A percentile compares a stretch with the other conserved stretches of the same genome.
These are phyloP conservation scores for Adansonia madagascariensis DNA, from an alignment of 441 rosid genomes.

Conservation along the genomic window DNA sequence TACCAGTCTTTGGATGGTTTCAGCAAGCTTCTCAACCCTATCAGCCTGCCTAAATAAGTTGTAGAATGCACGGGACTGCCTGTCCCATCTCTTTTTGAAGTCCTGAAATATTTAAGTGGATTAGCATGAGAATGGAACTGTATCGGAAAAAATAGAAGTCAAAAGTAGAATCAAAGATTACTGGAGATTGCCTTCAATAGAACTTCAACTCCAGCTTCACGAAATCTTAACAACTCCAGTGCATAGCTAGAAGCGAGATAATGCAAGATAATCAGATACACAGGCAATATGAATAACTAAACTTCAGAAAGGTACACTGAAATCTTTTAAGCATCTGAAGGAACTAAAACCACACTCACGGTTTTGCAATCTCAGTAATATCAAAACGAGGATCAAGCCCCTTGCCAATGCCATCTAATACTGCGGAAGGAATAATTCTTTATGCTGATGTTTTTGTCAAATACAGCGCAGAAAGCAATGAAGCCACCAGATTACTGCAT, in stretches of 20 bases:
- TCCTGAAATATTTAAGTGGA: conserved; percentile 57
- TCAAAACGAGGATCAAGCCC: conserved; percentile 99
- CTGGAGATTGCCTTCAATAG: conserved; percentile 63
- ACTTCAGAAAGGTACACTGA: conserved; percentile 7
- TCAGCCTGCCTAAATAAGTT: conserved; percentile 98
- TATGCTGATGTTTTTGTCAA: conserved; percentile 18
- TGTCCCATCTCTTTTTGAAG: conserved; percentile 88
- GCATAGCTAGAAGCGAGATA: conserved; percentile 69
- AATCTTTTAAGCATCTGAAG: background rate
- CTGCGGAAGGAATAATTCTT: conserved; percentile 47
- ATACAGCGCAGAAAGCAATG: conserved; percentile 19
- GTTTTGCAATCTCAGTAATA: conserved; percentile 97
- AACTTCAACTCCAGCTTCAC: conserved; percentile 98
- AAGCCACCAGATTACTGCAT: conserved; percentile 25
- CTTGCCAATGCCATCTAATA: conserved; percentile 98
- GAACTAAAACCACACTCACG: conserved; percentile 57
- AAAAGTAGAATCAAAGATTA: conserved; percentile 25
- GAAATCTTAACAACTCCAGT: conserved; percentile 82
- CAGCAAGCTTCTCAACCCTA: conserved; percentile 93
- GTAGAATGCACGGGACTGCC: conserved; percentile 87
- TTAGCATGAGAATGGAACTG: conserved; percentile 24
- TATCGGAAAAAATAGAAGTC: conserved; percentile 1
- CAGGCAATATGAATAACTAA: conserved; percentile 3
- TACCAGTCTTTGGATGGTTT: conserved; percentile 85
- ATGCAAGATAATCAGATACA: conserved; percentile 34